Conservation (phyloP, 129 eudicot species). For the Logfia minima region DNA sequence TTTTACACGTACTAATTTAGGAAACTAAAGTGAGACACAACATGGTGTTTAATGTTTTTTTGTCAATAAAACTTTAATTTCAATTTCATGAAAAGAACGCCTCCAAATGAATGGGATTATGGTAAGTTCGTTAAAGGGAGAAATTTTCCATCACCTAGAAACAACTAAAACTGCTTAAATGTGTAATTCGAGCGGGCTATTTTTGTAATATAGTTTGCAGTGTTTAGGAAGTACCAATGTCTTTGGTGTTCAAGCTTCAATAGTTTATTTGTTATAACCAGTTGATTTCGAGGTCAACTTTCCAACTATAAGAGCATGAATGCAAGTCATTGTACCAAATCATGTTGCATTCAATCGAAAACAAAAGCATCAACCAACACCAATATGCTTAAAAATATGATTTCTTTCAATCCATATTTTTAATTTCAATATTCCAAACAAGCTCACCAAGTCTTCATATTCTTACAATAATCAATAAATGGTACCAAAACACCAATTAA, state of each 20-base stretch:
- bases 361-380: background rate
- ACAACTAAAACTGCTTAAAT: no score
- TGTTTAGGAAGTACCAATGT: no score
- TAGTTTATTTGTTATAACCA: no score
- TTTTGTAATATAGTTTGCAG: no score
- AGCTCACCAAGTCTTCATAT: slow-evolving; percentile 17
- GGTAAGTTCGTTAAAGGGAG: no score
- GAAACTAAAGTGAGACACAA: background rate
- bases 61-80: no score
- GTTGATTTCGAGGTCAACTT: no score
- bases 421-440: slow-evolving; percentile 18
- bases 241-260: no score
- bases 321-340: background rate
- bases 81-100: background rate
- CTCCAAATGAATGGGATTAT: no score
- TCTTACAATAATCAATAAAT: slow-evolving; percentile 22
- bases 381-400: background rate
- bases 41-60: background rate
- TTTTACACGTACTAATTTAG: background rate
- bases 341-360: background rate
- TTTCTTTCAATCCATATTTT: background rate
- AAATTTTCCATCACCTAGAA: no score
- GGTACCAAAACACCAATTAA: slow-evolving; percentile 17
- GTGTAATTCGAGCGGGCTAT: no score
- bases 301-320: background rate